phyloP scores from a whole-genome alignment of 2,329 filamentous ascomycete species.

The Monosporascus cannonballus region DNA sequence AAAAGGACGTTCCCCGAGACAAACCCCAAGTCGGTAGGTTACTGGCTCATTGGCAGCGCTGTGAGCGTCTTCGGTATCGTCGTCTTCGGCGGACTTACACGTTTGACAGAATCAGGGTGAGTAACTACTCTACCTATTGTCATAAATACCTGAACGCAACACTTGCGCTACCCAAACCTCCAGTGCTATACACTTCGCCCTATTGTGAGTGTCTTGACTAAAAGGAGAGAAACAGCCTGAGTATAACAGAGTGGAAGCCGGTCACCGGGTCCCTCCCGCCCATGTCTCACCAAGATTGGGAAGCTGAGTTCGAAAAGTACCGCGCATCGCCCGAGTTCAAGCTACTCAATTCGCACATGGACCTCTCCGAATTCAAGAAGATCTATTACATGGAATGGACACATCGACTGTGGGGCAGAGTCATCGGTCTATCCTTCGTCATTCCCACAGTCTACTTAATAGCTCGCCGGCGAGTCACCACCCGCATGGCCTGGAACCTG shows the following conservation, averaged over 20 bases:
- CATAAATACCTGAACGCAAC: slow-evolving; percentile 5
- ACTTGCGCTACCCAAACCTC: neutral
- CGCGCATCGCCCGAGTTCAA: slow-evolving; percentile 87
- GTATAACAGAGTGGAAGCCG: slow-evolving; percentile 97
- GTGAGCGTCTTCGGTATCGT: slow-evolving; percentile 96
- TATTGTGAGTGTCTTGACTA: too few species aligned
- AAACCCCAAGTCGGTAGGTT: slow-evolving; percentile 72
- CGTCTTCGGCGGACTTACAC: slow-evolving; percentile 86
- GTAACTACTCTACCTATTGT: slow-evolving; percentile 12
- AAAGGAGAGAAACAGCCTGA: slow-evolving; percentile 55
- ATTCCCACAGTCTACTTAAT: slow-evolving; percentile 86
- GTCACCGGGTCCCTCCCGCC: slow-evolving; percentile 90
- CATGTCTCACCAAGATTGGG: slow-evolving; percentile 73
- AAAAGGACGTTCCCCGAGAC: slow-evolving; percentile 48
- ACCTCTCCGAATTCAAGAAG: slow-evolving; percentile 87
- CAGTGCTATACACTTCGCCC: too few species aligned
- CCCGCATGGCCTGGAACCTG: slow-evolving; percentile 70
- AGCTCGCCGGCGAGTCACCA: slow-evolving; percentile 69
- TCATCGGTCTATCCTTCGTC: slow-evolving; percentile 86
- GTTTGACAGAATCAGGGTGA: slow-evolving; percentile 93
- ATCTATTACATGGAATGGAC: slow-evolving; percentile 99
- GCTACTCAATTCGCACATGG: slow-evolving; percentile 89
- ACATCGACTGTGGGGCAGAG: slow-evolving; percentile 87
- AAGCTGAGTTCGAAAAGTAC: slow-evolving; percentile 90
- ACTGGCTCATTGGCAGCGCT: slow-evolving; percentile 89